phyloP scores from a whole-genome alignment of 306 rosid genomes.

The Castanospermum australe region DNA sequence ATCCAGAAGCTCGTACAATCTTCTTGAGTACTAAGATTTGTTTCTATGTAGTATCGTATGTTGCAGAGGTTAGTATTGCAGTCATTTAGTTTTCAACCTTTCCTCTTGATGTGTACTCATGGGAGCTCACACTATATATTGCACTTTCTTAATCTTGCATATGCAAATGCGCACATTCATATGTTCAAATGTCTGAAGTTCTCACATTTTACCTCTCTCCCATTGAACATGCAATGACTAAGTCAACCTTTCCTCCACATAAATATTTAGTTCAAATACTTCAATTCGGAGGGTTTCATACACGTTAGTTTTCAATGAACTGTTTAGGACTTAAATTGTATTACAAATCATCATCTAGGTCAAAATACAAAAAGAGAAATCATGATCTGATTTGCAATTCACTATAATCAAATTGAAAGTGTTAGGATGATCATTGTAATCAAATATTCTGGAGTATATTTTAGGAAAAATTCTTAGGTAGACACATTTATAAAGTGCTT shows the following conservation, averaged over 20 bases:
- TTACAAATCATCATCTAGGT: neutral
- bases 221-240: neutral
- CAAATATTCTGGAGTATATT: neutral
- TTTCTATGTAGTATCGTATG: neutral
- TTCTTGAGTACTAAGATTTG: slow-evolving; percentile 48
- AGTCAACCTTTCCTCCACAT: neutral
- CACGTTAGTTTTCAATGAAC: neutral
- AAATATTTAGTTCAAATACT: slow-evolving; percentile 1
- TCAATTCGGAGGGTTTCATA: neutral
- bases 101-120: neutral
- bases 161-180: neutral
- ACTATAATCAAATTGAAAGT: neutral
- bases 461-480: neutral
- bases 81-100: slow-evolving; percentile 12
- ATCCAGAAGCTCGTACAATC: slow-evolving; percentile 60
- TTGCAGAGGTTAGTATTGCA: slow-evolving; percentile 30
- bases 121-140: neutral
- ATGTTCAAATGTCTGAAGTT: neutral
- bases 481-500: neutral
- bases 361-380: neutral
- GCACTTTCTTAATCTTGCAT: neutral
- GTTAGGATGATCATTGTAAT: neutral
- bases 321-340: neutral
- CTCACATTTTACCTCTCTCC: neutral
- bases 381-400: neutral